A percentile compares a stretch with the other conserved stretches of the same genome.
Evolutionary conservation across 148 eudicot species (phyloP).

Genomic region (Rhododendron mucronatum): DNA sequence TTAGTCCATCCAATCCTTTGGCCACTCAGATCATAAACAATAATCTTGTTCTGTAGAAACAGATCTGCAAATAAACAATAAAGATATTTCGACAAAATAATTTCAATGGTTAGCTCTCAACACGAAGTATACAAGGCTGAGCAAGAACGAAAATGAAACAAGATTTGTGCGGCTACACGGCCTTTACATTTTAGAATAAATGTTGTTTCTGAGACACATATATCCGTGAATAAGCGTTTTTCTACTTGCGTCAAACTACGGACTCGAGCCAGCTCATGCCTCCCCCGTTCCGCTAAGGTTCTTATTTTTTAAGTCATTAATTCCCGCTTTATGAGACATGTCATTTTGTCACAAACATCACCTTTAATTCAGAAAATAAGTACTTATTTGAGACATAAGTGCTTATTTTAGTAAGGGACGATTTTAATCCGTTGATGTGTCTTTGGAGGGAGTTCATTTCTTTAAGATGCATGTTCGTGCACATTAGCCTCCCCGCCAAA

Average conservation of each 20-base stretch:
- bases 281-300: too few relatives aligned
- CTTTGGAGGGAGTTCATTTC: neutral
- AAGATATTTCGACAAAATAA: neutral
- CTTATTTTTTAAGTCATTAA: too few relatives aligned
- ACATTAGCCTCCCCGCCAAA: neutral
- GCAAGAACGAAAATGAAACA: neutral
- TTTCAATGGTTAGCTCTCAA: neutral
- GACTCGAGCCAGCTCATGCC: neutral
- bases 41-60: constrained; percentile 78
- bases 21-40: constrained; percentile 81
- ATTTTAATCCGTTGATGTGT: neutral
- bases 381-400: too few relatives aligned
- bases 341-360: too few relatives aligned
- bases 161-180: neutral
- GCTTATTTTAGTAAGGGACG: too few relatives aligned
- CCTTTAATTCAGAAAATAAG: too few relatives aligned
- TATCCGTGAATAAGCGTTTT: neutral
- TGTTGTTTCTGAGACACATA: neutral
- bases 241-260: neutral
- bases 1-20: constrained; percentile 92
- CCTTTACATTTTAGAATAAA: neutral
- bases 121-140: neutral
- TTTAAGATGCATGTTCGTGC: neutral
- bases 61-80: constrained; percentile 51
- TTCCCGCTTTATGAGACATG: too few relatives aligned